phyloP scores from a whole-genome alignment of 176 grass and related monocot genomes.

The Thinopyrum elongatum region DNA sequence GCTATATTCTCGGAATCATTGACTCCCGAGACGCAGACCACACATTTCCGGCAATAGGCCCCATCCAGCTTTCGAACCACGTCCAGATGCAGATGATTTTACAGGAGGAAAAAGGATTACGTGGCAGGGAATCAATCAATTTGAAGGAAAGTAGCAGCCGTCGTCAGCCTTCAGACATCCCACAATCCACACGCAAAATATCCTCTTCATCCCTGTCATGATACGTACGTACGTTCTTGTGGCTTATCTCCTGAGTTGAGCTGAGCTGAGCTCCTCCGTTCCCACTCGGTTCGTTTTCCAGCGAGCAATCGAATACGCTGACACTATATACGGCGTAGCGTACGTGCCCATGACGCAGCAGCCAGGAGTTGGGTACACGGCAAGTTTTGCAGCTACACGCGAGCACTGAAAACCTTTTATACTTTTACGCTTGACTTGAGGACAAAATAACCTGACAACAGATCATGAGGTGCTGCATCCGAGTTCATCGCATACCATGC shows the following conservation, averaged over 20 bases:
- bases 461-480: background rate
- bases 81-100: background rate
- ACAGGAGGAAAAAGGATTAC: background rate
- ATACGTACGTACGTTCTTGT: background rate
- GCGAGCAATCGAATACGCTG: background rate
- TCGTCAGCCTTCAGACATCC: background rate
- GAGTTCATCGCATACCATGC: too few species aligned
- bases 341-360: background rate
- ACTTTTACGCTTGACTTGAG: background rate
- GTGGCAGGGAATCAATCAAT: background rate
- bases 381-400: background rate
- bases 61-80: background rate
- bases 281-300: background rate
- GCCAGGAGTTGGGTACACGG: background rate
- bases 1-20: background rate
- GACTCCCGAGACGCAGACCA: background rate
- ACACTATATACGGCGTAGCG: too few species aligned
- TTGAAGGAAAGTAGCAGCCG: background rate
- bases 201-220: background rate
- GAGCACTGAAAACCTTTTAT: background rate
- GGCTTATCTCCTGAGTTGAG: background rate
- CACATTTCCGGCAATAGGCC: background rate
- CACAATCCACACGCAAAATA: constrained; percentile 12
- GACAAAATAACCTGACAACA: background rate
- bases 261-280: background rate